phyloP scores from a whole-genome alignment of 176 grass and related monocot genomes.

The Phyllostachys edulis region DNA sequence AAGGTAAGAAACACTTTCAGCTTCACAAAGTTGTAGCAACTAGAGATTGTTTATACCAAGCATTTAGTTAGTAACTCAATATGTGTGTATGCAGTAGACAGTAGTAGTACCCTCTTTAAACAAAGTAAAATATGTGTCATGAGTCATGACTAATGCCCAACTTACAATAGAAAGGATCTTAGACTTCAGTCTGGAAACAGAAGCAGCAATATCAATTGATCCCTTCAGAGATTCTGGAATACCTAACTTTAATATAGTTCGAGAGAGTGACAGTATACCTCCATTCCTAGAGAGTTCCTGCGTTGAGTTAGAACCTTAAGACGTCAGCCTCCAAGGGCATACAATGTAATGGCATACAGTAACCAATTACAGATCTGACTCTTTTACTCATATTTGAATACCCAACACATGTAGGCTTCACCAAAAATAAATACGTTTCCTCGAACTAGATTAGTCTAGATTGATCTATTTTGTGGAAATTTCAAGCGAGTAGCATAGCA shows the following conservation, averaged over 20 bases:
- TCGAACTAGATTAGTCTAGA: neutral
- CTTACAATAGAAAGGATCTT: constrained; percentile 96
- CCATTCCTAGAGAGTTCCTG: constrained; percentile 94
- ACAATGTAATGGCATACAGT: constrained; percentile 5
- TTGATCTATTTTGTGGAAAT: neutral
- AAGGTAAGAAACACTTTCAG: constrained; percentile 93
- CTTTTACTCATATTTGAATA: neutral
- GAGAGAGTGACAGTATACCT: constrained; percentile 78
- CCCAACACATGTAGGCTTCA: neutral
- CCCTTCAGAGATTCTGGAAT: constrained; percentile 70
- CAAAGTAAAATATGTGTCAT: neutral
- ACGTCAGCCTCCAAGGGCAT: constrained; percentile 11
- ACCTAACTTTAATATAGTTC: constrained; percentile 65
- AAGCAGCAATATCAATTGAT: constrained; percentile 64
- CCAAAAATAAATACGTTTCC: neutral
- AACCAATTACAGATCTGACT: neutral
- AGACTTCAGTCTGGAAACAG: constrained; percentile 79
- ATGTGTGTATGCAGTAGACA: neutral
- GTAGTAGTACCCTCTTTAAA: neutral
- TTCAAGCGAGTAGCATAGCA: constrained; percentile 1
- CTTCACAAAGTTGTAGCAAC: constrained; percentile 97
- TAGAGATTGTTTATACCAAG: constrained; percentile 38
- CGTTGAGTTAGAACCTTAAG: constrained; percentile 30
- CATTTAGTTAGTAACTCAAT: constrained; percentile 19
- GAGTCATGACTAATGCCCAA: neutral